Evolutionary conservation across 2,329 filamentous ascomycete species (phyloP), one percentile per base, ranked within the genome.

Genomic region (Cucurbitaria berberidis): DNA sequence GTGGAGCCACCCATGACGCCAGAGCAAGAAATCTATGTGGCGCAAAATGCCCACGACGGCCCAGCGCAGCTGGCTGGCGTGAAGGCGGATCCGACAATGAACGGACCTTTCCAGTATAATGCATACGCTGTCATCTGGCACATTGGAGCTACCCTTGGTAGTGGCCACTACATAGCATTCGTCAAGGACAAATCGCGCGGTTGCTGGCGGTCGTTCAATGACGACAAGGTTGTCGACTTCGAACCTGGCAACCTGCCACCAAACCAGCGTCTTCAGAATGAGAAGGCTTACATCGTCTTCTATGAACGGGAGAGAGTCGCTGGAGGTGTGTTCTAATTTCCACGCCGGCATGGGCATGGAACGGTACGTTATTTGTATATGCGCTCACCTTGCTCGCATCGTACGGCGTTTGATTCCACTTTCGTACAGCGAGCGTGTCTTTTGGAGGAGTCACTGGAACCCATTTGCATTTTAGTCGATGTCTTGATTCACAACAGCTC

Each of bases 51-150:
- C 1, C 53, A 59, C 19, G 70, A 73, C 10, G 64, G 67, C 5
- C 55, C 59, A 7, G 50, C 55, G 2, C 67, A 74, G 19, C 48
- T 73, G 8, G 66, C 72, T 1, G 61, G 62, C 6, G 57, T 77
- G 22, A 77, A 77, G 38, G 60, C 69, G 1, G 78, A 79, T 43
- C 67, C 72, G 1, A 70, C 71, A 1, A 80, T 80, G 74, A 78
- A 74, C 13, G 76, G 77, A 0, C 88, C 89, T 0, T 91, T 89
- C 68, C 78, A 80, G 5, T 99, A 97, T 74, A 89, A 96, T 68
- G 88, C 90, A 46, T 97, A 96, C 70, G 93, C 88, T 2, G 89
- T 97, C 6, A 85, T 96, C 48, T 82, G 89, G 57, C 93, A 97
- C 72, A 76, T 84, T 3, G 93, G 93, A 19, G 77, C 78, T 1